Evolutionary conservation across 2,329 filamentous ascomycete genomes (phyloP), one percentile per base, ranked within the genome.

Genomic region (Fusarium oxysporum): DNA sequence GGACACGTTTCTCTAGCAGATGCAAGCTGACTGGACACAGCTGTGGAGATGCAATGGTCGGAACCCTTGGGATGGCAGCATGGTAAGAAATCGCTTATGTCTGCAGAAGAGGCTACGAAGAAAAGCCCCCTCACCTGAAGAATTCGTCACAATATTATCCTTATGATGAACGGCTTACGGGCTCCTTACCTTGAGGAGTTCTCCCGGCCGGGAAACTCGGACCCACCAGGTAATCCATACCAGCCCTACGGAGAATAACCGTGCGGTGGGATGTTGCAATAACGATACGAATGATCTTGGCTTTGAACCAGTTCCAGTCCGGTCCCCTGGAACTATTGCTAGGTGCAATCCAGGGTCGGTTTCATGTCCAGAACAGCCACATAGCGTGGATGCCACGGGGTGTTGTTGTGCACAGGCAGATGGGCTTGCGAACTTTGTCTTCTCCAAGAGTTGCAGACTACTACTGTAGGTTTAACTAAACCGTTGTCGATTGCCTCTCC

Each of bases 321-420:
- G 55, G 63, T 16, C 53, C 60, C 56, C 48, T 44, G 43, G 35
- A 35, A 41, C 35, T 61, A 45, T 48, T 65, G 45, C 37, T 23
- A 45, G 43, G 51, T 50, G 51, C 40, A 56, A 65, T 54, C 45
- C 30, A 64, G 50, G 62, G 50, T 37, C 43, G 53, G 59, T 68
- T 62, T 69, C 65, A 64, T 59, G 45, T 63, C 56, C 37, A 44
- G 40, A 45, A n/a, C 50, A 61, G 62, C 56, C 43, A 62, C 56
- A 53, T 35, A 68, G 63, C 69, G 69, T 72, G 70, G 70, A 48
- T 65, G 47, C 40, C 66, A 73, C 57, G 59, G 64, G 56, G 23
- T 45, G 64, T 57, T 44, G 48, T 43, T 51, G 44, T 23, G 43
- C n/a, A 45, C 37, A 47, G 43, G 45, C 41, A 50, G 25, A 45